Evolutionary conservation across 345 rosid genomes (phyloP).

Genomic region (Eucalyptus marginata): DNA sequence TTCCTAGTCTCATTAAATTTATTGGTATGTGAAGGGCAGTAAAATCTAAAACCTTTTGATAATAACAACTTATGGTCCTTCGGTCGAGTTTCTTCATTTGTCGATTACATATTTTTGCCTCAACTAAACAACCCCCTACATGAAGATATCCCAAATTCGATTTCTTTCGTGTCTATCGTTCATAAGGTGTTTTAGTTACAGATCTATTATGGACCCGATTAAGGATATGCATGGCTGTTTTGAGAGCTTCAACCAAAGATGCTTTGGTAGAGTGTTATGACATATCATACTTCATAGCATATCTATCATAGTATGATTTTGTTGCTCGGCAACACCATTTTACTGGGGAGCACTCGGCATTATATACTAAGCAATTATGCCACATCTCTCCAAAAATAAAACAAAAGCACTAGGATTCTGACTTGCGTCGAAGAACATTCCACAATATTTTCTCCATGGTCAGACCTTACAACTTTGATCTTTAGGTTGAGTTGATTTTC

Average conservation of each 20-base stretch:
- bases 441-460: neutral
- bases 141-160: neutral
- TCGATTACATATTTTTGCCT: neutral
- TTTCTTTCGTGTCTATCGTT: neutral
- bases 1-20: neutral
- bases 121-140: neutral
- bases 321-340: neutral
- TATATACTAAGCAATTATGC: neutral
- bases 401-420: neutral
- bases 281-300: neutral
- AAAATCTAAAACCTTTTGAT: neutral
- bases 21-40: neutral
- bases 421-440: accelerated
- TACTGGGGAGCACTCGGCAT: neutral
- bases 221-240: neutral
- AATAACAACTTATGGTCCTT: neutral
- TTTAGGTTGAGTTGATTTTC: neutral
- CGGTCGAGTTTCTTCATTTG: neutral
- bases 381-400: neutral
- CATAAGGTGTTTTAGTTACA: neutral
- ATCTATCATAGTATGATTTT: neutral
- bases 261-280: neutral
- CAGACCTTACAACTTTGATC: neutral
- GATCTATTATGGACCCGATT: neutral
- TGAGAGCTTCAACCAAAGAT: neutral